Conservation (phyloP, 257 asterid genomes). For the Solanum sitiens region DNA sequence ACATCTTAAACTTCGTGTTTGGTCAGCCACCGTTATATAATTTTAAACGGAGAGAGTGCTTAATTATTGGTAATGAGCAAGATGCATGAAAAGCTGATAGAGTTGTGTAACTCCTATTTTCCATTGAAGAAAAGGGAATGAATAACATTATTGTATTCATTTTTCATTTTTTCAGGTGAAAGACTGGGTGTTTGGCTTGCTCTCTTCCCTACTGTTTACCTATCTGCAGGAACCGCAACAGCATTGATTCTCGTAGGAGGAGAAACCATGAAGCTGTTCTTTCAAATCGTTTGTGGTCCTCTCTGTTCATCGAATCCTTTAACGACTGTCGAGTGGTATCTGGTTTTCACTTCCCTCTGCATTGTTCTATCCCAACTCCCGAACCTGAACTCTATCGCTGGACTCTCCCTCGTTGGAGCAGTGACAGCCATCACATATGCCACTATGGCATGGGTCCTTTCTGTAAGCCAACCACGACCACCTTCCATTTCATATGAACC, state of each 20-base stretch:
- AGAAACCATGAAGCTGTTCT: conserved; percentile 96
- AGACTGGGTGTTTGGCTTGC: conserved; percentile 96
- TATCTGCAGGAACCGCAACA: conserved; percentile 96
- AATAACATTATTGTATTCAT: neutral
- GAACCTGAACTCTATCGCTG: conserved; percentile 94
- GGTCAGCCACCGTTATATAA: neutral
- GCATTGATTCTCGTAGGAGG: conserved; percentile 95
- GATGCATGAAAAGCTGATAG: neutral
- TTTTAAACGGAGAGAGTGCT: neutral
- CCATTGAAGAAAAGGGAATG: neutral
- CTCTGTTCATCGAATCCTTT: conserved; percentile 82
- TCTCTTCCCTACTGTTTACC: conserved; percentile 89
- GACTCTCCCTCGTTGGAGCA: conserved; percentile 92
- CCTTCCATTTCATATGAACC: conserved; percentile 70
- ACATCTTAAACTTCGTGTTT: neutral
- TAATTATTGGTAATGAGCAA: neutral
- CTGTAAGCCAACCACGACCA: conserved; percentile 82
- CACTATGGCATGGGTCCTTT: conserved; percentile 97
- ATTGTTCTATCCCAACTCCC: conserved; percentile 94
- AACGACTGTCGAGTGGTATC: conserved; percentile 96
- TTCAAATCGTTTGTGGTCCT: conserved; percentile 90
- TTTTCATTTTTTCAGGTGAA: conserved; percentile 45
- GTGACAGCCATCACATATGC: conserved; percentile 86
- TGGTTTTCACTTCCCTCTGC: conserved; percentile 92
- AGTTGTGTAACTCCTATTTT: neutral